A percentile compares a stretch with the other conserved stretches of the same genome.
Conservation (phyloP, 2,329 filamentous ascomycete species). For the Alternaria metachromatica region DNA sequence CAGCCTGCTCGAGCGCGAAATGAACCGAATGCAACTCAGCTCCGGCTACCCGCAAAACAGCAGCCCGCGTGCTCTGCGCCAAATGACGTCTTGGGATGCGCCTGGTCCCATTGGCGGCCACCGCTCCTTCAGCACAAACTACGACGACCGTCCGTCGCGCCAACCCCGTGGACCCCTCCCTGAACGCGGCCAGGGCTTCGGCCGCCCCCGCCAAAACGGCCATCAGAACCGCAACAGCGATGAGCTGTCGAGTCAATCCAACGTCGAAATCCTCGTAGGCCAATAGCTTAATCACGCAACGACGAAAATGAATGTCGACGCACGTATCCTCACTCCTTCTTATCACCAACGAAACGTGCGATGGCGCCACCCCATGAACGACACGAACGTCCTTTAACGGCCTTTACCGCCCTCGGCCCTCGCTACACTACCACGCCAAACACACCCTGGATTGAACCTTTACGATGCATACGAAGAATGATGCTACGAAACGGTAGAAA, state of each 20-base stretch:
- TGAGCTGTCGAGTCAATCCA: constrained; percentile 66
- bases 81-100: constrained; percentile 67
- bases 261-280: constrained; percentile 69
- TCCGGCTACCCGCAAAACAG: constrained; percentile 58
- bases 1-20: constrained; percentile 66
- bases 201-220: constrained; percentile 64
- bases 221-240: constrained; percentile 68
- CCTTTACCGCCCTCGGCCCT: constrained; percentile 35
- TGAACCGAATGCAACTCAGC: constrained; percentile 64
- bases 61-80: constrained; percentile 65
- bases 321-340: constrained; percentile 32
- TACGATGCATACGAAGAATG: constrained; percentile 51
- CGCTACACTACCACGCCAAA: constrained; percentile 9
- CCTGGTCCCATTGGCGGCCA: constrained; percentile 70
- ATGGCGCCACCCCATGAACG: constrained; percentile 31
- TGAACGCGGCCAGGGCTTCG: constrained; percentile 66
- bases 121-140: constrained; percentile 65
- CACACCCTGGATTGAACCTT: constrained; percentile 38
- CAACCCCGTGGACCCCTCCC: constrained; percentile 68
- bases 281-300: constrained; percentile 47
- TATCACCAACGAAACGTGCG: constrained; percentile 23
- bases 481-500: constrained; percentile 50
- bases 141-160: constrained; percentile 65
- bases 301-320: constrained; percentile 23
- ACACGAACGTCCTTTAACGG: constrained; percentile 43